Evolutionary conservation across 768 basidiomycete genomes (phyloP).

Genomic region (Russula sp.): DNA sequence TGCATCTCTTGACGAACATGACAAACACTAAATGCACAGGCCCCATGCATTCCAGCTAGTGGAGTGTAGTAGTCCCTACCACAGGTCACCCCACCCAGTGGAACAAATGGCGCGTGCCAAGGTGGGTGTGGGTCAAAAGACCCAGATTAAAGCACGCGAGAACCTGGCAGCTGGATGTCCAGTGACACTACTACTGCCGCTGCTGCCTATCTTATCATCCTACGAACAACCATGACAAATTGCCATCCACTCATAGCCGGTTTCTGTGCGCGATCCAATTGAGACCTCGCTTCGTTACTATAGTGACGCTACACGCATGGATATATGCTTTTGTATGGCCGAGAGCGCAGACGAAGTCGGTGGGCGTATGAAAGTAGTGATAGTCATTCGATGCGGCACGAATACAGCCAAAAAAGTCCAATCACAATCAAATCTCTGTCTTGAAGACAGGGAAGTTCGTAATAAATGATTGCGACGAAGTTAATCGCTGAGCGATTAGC

Average conservation of each 20-base stretch:
- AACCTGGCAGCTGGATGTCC: not conserved
- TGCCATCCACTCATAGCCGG: not conserved
- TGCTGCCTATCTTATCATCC: no score
- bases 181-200: not conserved
- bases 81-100: no score
- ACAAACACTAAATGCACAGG: not conserved
- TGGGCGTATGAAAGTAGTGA: not conserved
- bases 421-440: constrained; percentile 25
- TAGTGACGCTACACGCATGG: not conserved
- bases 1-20: not conserved
- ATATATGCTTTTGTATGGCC: not conserved
- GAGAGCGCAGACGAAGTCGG: not conserved
- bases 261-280: not conserved
- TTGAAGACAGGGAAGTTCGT: constrained; percentile 69
- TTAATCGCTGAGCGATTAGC: constrained; percentile 51
- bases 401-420: not conserved
- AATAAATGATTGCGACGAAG: constrained; percentile 56
- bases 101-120: no score
- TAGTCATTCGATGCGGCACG: not conserved
- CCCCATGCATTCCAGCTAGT: no score
- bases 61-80: no score
- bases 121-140: not conserved
- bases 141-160: not conserved
- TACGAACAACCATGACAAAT: not conserved
- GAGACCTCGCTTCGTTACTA: not conserved